Conservation (phyloP, 202 grass and related monocot species). For the Schoenoplectus triqueter region DNA sequence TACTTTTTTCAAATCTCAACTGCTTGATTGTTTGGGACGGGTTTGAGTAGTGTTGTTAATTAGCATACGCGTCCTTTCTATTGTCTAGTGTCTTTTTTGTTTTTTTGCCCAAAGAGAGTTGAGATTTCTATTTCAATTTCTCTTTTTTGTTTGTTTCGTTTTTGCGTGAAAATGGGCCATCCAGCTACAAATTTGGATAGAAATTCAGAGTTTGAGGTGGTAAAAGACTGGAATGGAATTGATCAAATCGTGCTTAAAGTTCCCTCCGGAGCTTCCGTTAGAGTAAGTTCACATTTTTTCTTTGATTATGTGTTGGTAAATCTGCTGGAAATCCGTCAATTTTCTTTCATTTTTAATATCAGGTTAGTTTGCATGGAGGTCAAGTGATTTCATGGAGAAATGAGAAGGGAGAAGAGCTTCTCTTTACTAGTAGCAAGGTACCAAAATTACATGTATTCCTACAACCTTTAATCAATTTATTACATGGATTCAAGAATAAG, state of each 20-base stretch:
- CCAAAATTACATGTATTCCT: neutral
- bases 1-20: conserved; percentile 35
- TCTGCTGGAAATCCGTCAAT: conserved; percentile 37
- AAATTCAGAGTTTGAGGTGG: conserved; percentile 56
- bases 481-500: neutral
- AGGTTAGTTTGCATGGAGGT: conserved; percentile 95
- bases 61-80: neutral
- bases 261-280: conserved; percentile 66
- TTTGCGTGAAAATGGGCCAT: conserved; percentile 61
- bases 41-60: conserved; percentile 21
- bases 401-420: conserved; percentile 85
- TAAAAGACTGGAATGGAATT: conserved; percentile 66
- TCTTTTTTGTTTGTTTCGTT: neutral
- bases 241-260: conserved; percentile 69
- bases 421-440: conserved; percentile 99
- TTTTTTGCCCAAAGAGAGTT: neutral
- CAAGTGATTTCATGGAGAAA: conserved; percentile 95
- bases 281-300: conserved; percentile 51
- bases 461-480: neutral
- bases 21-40: conserved; percentile 34
- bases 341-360: conserved; percentile 21
- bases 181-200: conserved; percentile 50
- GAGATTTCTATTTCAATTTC: neutral
- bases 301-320: neutral
- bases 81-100: neutral